Base-by-base conservation (phyloP, 176 grass and related monocot genomes). In the Triticum dicoccoides region DNA sequence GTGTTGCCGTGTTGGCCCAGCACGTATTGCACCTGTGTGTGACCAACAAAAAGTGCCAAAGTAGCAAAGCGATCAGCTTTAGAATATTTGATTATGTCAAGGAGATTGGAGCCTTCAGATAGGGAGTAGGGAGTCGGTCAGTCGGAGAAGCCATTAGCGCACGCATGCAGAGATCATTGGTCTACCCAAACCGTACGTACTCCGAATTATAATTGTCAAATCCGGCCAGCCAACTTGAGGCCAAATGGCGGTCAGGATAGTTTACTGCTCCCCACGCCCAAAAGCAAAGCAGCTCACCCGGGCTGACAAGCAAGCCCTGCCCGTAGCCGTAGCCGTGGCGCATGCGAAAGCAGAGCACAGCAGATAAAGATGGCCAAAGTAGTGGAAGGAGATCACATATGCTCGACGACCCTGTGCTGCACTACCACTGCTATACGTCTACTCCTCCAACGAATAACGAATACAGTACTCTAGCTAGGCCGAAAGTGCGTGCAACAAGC, bases 151-250 rank as follows among this genome's bases (percentile, higher is more conserved):
- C 41, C 67, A 45, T 66, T 54, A 21, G 75, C n/a, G 75, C 54
- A 64, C 87, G 81, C 27, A 84, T 24, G 52, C 41, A 30, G 70
- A 86, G 78, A 76, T 62, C 82, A 61, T 66, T 59, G 73, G 59
- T 69, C 41, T 56, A 54, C 35, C 76, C 18, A 74, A 64, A 61
- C 7, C 6, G 52, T 62, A 29, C n/a, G 1, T 45, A 54, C 15
- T 54, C 15, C 15, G 5, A 54, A 54, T 18, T 54, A 54, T 18
- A 54, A 32, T 78, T 27, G 65, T 84, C 66, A 51, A 13, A 73
- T 78, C 64, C 73, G 9, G 61, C 41, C 5, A 10, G 37, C 73
- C 9, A 15, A 52, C 14, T 30, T 8, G 5, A 37, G 27, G 10
- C 66, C 24, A 82, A 72, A 86, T 72, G 63, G 84, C 3, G 2